These are phyloP conservation scores for Phaeoacremonium minimum DNA, from an alignment of 2,329 filamentous ascomycete genomes.

Conservation along the genomic window DNA sequence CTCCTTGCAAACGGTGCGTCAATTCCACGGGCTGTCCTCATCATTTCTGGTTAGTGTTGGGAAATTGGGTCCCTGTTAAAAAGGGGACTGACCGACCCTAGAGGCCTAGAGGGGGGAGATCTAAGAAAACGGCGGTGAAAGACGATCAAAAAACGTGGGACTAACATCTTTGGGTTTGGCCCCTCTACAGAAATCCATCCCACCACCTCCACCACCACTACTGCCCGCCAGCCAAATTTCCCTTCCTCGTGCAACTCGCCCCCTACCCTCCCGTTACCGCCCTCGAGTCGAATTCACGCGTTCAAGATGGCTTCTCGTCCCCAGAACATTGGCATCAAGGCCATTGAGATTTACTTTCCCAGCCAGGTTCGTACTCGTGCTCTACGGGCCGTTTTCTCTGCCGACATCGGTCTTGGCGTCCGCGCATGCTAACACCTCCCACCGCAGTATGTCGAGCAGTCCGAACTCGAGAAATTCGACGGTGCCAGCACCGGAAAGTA, in stretches of 20 bases:
- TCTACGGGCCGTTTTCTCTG: background rate
- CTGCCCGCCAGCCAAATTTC: background rate
- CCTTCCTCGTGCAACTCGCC: slow-evolving; percentile 6
- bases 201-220: background rate
- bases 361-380: slow-evolving; percentile 62
- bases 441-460: slow-evolving; percentile 74
- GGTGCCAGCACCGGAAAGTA: slow-evolving; percentile 79
- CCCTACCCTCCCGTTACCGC: slow-evolving; percentile 1
- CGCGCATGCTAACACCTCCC: slow-evolving; percentile 7
- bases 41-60: too few relatives aligned
- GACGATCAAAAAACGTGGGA: slow-evolving; percentile 3
- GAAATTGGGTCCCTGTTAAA: background rate
- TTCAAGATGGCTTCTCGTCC: slow-evolving; percentile 67
- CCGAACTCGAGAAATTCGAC: slow-evolving; percentile 82
- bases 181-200: background rate
- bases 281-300: slow-evolving; percentile 3
- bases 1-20: too few relatives aligned
- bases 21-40: too few relatives aligned
- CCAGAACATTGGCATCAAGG: slow-evolving; percentile 88
- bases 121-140: slow-evolving; percentile 7
- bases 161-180: background rate
- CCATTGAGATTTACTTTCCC: slow-evolving; percentile 86
- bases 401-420: slow-evolving; percentile 6
- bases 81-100: too few relatives aligned
- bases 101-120: too few relatives aligned